Conservation (phyloP, 225 moss, liverwort and hornwort species). For the Straminergon stramineum region DNA sequence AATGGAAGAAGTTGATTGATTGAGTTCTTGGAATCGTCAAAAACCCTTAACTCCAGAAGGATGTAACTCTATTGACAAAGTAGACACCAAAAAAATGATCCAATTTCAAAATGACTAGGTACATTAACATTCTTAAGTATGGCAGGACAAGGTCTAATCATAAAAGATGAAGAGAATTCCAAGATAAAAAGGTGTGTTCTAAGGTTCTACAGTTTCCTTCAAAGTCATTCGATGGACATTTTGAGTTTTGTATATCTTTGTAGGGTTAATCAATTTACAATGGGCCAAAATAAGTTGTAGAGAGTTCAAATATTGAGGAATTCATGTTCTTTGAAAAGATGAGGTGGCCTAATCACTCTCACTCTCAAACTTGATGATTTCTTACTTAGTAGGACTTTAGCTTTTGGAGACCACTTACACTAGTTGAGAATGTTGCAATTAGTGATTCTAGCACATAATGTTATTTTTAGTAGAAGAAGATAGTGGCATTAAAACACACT, state of each 20-base stretch:
- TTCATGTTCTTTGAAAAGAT: not conserved
- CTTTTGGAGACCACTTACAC: not conserved
- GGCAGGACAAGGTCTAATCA: not conserved
- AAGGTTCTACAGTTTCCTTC: fast-evolving
- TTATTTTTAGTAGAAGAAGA: not conserved
- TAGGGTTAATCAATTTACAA: not conserved
- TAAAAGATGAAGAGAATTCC: not conserved
- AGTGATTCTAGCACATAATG: not conserved
- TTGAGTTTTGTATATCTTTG: not conserved
- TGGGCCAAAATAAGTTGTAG: not conserved
- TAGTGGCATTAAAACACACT: not conserved
- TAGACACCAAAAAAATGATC: not conserved
- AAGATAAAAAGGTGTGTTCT: no score
- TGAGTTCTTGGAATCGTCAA: not conserved
- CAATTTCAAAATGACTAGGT: not conserved
- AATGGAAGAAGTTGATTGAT: not conserved
- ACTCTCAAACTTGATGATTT: not conserved
- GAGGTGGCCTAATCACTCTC: not conserved
- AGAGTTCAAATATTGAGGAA: not conserved
- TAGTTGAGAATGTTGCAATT: not conserved
- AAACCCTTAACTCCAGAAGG: not conserved
- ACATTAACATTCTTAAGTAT: not conserved
- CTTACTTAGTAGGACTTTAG: not conserved
- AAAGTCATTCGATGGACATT: not conserved
- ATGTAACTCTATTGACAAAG: not conserved